phyloP scores from a whole-genome alignment of 1,284 basidiomycete species.

The Cerrena zonata region DNA sequence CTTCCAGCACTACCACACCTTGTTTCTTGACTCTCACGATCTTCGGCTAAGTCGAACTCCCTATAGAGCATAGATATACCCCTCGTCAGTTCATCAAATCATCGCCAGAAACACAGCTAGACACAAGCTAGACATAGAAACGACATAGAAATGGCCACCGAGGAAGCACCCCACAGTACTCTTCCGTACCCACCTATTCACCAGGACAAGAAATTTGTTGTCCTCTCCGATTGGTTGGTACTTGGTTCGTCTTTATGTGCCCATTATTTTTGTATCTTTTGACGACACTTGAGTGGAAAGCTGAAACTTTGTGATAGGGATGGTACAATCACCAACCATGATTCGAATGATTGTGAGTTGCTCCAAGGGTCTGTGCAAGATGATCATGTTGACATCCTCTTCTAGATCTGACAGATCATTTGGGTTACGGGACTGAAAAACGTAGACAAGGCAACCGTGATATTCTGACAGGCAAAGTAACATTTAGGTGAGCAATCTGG shows the following conservation, averaged over 20 bases:
- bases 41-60: no score
- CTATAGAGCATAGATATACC: no score
- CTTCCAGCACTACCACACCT: no score
- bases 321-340: slow-evolving; percentile 85
- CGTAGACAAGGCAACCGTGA: slow-evolving; percentile 69
- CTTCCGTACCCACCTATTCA: slow-evolving; percentile 77
- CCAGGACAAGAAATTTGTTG: slow-evolving; percentile 76
- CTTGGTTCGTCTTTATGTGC: slow-evolving; percentile 22
- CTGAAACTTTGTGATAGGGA: no score
- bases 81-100: no score
- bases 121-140: no score
- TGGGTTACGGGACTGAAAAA: slow-evolving; percentile 67
- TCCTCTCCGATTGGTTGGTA: slow-evolving; percentile 81
- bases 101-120: no score
- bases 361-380: neutral
- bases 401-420: slow-evolving; percentile 70
- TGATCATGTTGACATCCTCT: no score
- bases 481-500: slow-evolving; percentile 70
- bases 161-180: slow-evolving; percentile 36
- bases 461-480: slow-evolving; percentile 58
- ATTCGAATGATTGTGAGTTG: slow-evolving; percentile 83
- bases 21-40: no score
- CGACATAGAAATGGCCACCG: neutral
- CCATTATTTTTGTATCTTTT: neutral
- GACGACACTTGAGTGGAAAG: no score